Evolutionary conservation across 805 yeast species (phyloP), one percentile per base, ranked within the genome.

Genomic region (Barnettozyma wickerhamii): DNA sequence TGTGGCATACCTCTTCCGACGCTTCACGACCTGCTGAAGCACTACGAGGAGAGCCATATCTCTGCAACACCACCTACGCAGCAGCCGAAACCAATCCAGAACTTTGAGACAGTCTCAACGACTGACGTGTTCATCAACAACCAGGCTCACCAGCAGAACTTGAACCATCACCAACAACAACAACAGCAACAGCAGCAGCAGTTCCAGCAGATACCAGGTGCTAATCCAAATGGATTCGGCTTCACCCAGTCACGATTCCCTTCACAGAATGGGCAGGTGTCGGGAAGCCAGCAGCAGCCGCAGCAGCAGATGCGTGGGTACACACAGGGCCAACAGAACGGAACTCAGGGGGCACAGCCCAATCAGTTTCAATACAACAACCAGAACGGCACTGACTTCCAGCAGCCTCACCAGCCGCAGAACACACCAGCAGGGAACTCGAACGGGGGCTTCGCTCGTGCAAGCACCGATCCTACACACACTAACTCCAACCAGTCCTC

Each of bases 1-100:
- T 93, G 99, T 67, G 99, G 98, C 21, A 84, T 85, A 58, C 69
- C 83, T 32, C 72, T 93, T 46, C 98, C 98, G 24, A 90, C 96
- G 10, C 69, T 93, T 49, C 99, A 93, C 62, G 99, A 93, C 60
- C 70, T 93, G 46, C 71, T 93, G 48, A 79, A 93, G 53, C 99
- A 93, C 62, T 93, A 93, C 61, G 99, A 93, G 60, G 98, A 93
- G 63, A 88, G 93, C 35, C 99, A 93, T 64, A 90, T 93, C 43
- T 63, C 77, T 5, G 72, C 79, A 20, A 68, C 76, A 19, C 77
- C 81, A n/a, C 76, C 77, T 41, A 52, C 63, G 59, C 48, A 63
- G 62, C 55, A 71, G 51, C 72, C 74, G 45, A 64, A 74, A 45
- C 72, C 70, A 3, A 66, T 75, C 46, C 82, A 78, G 53, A 78